Evolutionary conservation across 2,329 filamentous ascomycete species (phyloP).

Genomic region (Diplodia sapinea): DNA sequence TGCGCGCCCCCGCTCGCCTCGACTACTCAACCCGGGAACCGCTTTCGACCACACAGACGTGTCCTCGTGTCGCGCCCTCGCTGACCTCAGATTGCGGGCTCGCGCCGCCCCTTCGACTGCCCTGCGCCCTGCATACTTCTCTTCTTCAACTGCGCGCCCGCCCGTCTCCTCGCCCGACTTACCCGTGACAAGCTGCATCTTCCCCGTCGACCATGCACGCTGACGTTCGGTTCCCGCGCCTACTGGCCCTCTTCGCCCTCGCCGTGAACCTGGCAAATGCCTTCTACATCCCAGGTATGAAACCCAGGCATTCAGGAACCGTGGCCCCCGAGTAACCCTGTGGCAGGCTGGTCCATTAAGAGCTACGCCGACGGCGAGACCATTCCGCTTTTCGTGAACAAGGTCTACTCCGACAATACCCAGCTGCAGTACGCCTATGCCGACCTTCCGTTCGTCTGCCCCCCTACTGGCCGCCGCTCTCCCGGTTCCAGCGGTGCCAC

Average conservation of each 20-base stretch:
- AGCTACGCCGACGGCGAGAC: conserved; percentile 77
- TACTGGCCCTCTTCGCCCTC: conserved; percentile 57
- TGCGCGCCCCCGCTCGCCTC: neutral
- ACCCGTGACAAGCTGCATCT: conserved; percentile 4
- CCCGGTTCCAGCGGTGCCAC: conserved; percentile 75
- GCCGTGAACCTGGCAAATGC: conserved; percentile 57
- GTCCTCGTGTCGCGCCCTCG: conserved; percentile 20
- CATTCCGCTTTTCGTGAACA: conserved; percentile 88
- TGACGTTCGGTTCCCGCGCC: conserved; percentile 48
- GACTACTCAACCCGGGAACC: neutral
- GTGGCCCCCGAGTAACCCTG: conserved; percentile 2
- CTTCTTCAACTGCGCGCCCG: conserved; percentile 20
- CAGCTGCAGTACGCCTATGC: conserved; percentile 92
- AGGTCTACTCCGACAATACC: conserved; percentile 87
- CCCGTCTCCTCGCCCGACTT: neutral
- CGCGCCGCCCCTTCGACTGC: neutral
- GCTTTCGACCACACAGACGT: conserved; percentile 8
- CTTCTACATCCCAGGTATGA: conserved; percentile 84
- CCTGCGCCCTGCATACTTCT: conserved; percentile 9
- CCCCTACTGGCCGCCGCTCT: conserved; percentile 71
- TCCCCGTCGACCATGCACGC: conserved; percentile 41
- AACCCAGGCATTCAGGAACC: conserved; percentile 30
- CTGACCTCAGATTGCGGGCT: conserved; percentile 22
- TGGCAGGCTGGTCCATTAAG: conserved; percentile 75
- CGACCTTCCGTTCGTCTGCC: conserved; percentile 85